Conservation (phyloP, 345 rosid species). For the Carallia pectinifolia region DNA sequence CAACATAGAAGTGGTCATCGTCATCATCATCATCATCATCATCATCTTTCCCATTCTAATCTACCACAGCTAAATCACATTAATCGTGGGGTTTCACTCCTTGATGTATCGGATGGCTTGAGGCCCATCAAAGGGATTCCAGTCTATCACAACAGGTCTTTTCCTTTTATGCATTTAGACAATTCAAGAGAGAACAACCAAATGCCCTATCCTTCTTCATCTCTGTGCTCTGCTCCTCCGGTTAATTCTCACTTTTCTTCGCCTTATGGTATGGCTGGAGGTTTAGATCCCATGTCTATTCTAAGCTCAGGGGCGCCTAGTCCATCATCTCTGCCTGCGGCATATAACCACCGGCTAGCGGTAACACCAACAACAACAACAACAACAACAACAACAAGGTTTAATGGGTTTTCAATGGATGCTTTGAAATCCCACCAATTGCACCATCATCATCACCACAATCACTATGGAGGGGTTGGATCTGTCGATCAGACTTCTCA, state of each 20-base stretch:
- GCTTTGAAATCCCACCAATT: slow-evolving; percentile 38
- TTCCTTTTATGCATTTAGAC: slow-evolving; percentile 43
- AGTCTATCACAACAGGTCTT: slow-evolving; percentile 66
- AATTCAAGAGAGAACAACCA: slow-evolving; percentile 37
- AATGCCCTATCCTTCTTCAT: slow-evolving; percentile 35
- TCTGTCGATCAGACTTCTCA: slow-evolving; percentile 29
- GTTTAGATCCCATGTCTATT: slow-evolving; percentile 52
- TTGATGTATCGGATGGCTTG: slow-evolving; percentile 40
- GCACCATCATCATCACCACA: slow-evolving; percentile 38
- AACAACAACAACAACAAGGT: slow-evolving; percentile 25
- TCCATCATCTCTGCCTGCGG: slow-evolving; percentile 14
- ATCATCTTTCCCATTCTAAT: slow-evolving; percentile 1
- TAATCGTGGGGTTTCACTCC: slow-evolving; percentile 30
- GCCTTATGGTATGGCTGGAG: slow-evolving; percentile 40
- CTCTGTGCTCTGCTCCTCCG: slow-evolving; percentile 21
- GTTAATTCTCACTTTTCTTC: slow-evolving; percentile 35
- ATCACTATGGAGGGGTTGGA: slow-evolving; percentile 45
- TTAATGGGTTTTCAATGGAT: slow-evolving; percentile 46
- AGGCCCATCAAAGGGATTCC: slow-evolving; percentile 85
- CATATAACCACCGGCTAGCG: slow-evolving; percentile 29
- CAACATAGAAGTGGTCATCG: slow-evolving; percentile 10
- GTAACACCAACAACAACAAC: neutral
- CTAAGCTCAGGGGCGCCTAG: slow-evolving; percentile 34
- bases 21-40: slow-evolving; percentile 22
- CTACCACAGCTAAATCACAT: slow-evolving; percentile 17